These are phyloP conservation scores for Diaporthe destruens DNA, from an alignment of 2,329 filamentous ascomycete species.

Conservation along the genomic window DNA sequence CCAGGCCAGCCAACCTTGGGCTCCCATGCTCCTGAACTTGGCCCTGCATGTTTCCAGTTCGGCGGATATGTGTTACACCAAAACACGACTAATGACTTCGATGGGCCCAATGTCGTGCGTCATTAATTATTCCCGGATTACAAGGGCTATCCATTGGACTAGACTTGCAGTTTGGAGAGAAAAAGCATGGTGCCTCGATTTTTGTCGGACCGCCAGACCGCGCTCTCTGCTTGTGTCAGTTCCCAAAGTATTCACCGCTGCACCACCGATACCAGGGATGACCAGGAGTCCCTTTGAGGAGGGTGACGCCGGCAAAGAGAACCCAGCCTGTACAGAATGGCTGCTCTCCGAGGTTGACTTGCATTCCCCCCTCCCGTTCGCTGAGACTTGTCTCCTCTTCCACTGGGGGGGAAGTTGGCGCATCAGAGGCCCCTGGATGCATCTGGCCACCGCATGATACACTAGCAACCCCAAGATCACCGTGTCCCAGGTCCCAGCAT, in stretches of 20 bases:
- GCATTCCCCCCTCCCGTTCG: neutral
- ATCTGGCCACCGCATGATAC: conserved; percentile 10
- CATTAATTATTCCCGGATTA: neutral
- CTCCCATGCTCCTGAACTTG: conserved; percentile 15
- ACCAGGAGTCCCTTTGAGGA: neutral
- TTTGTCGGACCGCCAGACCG: conserved; percentile 31
- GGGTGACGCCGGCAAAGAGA: neutral
- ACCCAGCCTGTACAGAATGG: neutral
- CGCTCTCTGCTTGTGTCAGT: conserved; percentile 7
- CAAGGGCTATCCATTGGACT: conserved; percentile 1
- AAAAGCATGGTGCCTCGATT: conserved; percentile 30
- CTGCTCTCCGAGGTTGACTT: neutral
- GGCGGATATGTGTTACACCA: conserved; percentile 34
- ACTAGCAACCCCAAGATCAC: conserved; percentile 10
- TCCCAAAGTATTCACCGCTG: conserved; percentile 16
- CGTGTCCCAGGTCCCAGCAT: neutral
- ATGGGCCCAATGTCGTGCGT: conserved; percentile 25
- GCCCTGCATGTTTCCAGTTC: conserved; percentile 27
- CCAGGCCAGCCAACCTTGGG: neutral
- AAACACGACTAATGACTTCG: conserved; percentile 6
- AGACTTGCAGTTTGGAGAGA: conserved; percentile 11
- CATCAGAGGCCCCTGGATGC: neutral
- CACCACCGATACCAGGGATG: neutral
- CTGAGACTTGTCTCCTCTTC: neutral
- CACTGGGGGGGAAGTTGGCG: neutral